Base-by-base conservation (phyloP, 2,329 filamentous ascomycete species). In the Colletotrichum acutatum region DNA sequence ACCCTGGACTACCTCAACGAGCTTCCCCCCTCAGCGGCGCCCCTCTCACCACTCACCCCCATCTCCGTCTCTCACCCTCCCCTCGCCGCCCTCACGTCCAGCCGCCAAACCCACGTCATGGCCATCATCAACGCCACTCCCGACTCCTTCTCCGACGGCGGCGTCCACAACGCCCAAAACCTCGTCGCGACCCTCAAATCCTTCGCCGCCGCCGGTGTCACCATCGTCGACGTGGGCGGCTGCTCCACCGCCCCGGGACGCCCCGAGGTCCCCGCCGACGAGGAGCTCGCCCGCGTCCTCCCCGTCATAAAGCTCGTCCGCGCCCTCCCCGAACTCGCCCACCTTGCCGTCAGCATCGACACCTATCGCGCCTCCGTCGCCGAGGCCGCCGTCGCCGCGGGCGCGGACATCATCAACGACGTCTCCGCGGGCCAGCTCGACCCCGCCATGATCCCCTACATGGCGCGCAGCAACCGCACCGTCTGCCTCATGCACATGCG, bases 131-230 rank as follows among this genome's bases (percentile, higher is more conserved):
- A 99, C 82, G 85, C 97, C 65, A 98, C 97, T 0, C 96, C 96
- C 0, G 96, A 99, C 83, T 98, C 96, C 11, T 99, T 99, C 85
- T 98, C 96, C 1, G 95, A 98, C 79, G 96, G 95, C 66, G 95
- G 95, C 9, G 79, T 86, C 9, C 89, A 95, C 81, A 83, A 84
- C 56, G 78, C 85, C 28, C 79, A 83, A 14, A 86, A 90, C 74
- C 86, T 97, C 30, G 83, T 86, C 14, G 79, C 85, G 14, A 93
- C 90, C 1, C 87, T 95, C 19, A 83, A 86, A 62, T 77, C 83
- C 12, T 91, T 95, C 79, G 89, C 97, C 74, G 82, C 84, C 52
- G 85, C 86, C 8, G 95, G 95, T 42, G 94, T 94, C 16, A 93
- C 91, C 14, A 95, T 98, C 75, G 91, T 98, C 77, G 97, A 99